Conservation (phyloP, 2,329 filamentous ascomycete species). For the Onygenales sp. region DNA sequence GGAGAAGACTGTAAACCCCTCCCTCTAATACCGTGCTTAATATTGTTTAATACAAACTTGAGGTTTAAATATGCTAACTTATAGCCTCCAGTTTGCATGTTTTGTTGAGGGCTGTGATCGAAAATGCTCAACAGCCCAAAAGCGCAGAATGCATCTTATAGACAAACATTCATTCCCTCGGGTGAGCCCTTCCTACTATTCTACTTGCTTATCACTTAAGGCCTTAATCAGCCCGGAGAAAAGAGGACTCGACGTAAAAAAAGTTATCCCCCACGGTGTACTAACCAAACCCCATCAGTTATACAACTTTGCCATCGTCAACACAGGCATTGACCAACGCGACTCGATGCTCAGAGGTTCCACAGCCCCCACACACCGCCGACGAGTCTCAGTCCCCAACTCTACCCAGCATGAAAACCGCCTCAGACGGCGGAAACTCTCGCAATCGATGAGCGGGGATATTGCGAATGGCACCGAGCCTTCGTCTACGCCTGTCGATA, state of each 20-base stretch:
- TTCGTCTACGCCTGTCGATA: neutral
- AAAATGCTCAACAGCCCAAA: constrained; percentile 72
- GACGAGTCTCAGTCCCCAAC: constrained; percentile 30
- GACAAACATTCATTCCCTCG: constrained; percentile 90
- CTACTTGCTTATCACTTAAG: no score
- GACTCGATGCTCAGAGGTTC: constrained; percentile 64
- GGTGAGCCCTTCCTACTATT: constrained; percentile 20
- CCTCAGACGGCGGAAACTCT: constrained; percentile 22
- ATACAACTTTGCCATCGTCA: constrained; percentile 80
- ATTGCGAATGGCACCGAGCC: neutral
- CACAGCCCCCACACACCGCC: constrained; percentile 16
- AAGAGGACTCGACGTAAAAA: neutral
- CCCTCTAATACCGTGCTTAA: neutral
- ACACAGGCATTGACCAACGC: constrained; percentile 79
- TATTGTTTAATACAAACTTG: neutral
- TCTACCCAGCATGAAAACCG: constrained; percentile 24
- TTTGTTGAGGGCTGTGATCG: constrained; percentile 83
- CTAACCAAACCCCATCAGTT: constrained; percentile 34
- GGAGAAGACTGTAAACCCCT: constrained; percentile 61
- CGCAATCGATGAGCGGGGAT: constrained; percentile 11
- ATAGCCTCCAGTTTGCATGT: constrained; percentile 59
- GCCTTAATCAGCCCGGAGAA: neutral
- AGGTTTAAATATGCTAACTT: neutral
- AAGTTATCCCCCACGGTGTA: neutral
- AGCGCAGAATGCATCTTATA: constrained; percentile 77